These are phyloP conservation scores for Syncephalastrum contaminatum DNA, from an alignment of 371 early-diverging fungal species.

Conservation along the genomic window DNA sequence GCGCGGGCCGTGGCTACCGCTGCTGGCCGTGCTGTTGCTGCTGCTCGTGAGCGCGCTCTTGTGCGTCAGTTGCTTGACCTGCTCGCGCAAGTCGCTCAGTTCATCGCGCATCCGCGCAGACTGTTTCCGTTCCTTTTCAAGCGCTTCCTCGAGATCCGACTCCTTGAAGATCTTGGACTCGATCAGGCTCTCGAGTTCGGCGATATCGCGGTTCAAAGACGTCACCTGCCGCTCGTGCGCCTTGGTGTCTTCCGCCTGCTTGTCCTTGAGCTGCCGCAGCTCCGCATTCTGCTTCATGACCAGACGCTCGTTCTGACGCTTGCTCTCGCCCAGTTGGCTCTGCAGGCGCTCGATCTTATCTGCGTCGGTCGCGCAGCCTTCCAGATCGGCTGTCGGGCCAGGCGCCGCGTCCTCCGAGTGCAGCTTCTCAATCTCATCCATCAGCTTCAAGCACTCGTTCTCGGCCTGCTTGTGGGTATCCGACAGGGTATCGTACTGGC, in stretches of 20 bases:
- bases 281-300: slow-evolving; percentile 52
- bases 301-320: slow-evolving; percentile 51
- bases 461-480: slow-evolving; percentile 69
- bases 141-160: slow-evolving; percentile 69
- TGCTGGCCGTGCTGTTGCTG: slow-evolving; percentile 7
- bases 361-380: slow-evolving; percentile 30
- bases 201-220: slow-evolving; percentile 64
- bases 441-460: slow-evolving; percentile 68
- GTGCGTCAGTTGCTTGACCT: slow-evolving; percentile 18
- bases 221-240: slow-evolving; percentile 59
- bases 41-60: background rate
- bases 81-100: slow-evolving; percentile 45
- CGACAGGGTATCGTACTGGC: slow-evolving; percentile 51
- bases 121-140: slow-evolving; percentile 52
- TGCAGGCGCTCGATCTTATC: slow-evolving; percentile 14
- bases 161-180: slow-evolving; percentile 79
- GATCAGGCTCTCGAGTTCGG: slow-evolving; percentile 67
- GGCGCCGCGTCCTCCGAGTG: slow-evolving; percentile 55
- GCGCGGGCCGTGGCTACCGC: slow-evolving; percentile 6
- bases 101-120: slow-evolving; percentile 54
- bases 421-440: slow-evolving; percentile 75
- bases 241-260: slow-evolving; percentile 53
- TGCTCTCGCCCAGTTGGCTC: slow-evolving; percentile 46
- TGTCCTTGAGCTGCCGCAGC: slow-evolving; percentile 53
- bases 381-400: slow-evolving; percentile 25